A percentile compares a stretch with the other conserved stretches of the same genome.
Conservation (phyloP, 2,329 filamentous ascomycete species). For the Colletotrichum nymphaeae region DNA sequence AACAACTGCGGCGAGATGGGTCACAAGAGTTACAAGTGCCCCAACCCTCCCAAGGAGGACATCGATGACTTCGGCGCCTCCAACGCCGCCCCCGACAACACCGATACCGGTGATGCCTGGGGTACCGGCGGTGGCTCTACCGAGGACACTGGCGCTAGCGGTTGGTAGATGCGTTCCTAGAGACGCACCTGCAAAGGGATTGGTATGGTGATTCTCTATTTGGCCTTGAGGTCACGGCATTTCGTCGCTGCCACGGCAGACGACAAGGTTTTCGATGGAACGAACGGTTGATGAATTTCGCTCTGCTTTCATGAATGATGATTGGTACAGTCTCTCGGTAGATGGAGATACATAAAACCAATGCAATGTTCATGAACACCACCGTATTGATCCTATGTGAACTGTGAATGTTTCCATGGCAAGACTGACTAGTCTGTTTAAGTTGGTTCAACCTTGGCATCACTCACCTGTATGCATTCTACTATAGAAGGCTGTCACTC, state of each 20-base stretch:
- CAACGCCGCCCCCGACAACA: slow-evolving; percentile 15
- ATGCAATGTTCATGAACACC: slow-evolving; percentile 8
- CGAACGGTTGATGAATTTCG: not conserved
- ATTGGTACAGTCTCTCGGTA: slow-evolving; percentile 15
- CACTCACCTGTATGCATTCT: not conserved
- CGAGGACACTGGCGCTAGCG: slow-evolving; percentile 12
- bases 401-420: not conserved
- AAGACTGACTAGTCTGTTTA: not conserved
- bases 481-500: not conserved
- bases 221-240: slow-evolving; percentile 26
- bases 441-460: not conserved
- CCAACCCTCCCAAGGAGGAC: slow-evolving; percentile 44
- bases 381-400: not conserved
- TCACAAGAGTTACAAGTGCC: slow-evolving; percentile 55
- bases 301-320: not conserved
- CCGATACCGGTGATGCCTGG: slow-evolving; percentile 19
- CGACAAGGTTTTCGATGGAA: slow-evolving; percentile 29
- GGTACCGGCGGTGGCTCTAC: not conserved
- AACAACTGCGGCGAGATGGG: slow-evolving; percentile 64
- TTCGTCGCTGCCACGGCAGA: slow-evolving; percentile 25
- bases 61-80: slow-evolving; percentile 34
- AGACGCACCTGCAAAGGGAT: not conserved
- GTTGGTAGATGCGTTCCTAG: slow-evolving; percentile 23
- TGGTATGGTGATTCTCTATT: slow-evolving; percentile 12
- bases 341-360: slow-evolving; percentile 5